Evolutionary conservation across 108 stramenopile species (phyloP).

Genomic region (Nitzschia sp.): DNA sequence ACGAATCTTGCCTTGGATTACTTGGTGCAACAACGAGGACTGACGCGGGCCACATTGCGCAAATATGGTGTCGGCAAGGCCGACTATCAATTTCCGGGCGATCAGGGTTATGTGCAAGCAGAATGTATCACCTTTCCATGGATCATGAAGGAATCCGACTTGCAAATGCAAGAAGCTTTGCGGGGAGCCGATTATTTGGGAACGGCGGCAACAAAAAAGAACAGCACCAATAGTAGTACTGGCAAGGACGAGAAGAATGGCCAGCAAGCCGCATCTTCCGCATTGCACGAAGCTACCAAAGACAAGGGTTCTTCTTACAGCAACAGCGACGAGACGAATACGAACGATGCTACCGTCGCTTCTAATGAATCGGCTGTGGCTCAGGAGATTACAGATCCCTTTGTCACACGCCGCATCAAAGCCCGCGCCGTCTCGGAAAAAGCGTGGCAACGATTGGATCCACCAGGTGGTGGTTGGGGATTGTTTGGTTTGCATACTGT

Average conservation of each 20-base stretch:
- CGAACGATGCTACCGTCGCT: background rate
- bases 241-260: background rate
- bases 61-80: slow-evolving; percentile 92
- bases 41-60: slow-evolving; percentile 55
- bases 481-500: slow-evolving; percentile 96
- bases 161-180: slow-evolving; percentile 57
- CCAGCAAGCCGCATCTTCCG: slow-evolving; percentile 6
- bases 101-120: slow-evolving; percentile 31
- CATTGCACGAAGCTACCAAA: background rate
- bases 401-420: slow-evolving; percentile 79
- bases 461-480: slow-evolving; percentile 91
- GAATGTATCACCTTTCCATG: slow-evolving; percentile 94
- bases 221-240: background rate
- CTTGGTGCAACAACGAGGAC: slow-evolving; percentile 62
- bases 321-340: background rate
- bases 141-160: slow-evolving; percentile 74
- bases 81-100: slow-evolving; percentile 64
- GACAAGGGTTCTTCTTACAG: background rate
- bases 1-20: slow-evolving; percentile 54
- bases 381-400: slow-evolving; percentile 31
- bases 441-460: slow-evolving; percentile 77
- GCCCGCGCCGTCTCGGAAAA: slow-evolving; percentile 83
- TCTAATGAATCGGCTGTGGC: slow-evolving; percentile 15
- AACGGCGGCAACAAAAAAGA: slow-evolving; percentile 16
- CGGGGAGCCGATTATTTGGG: slow-evolving; percentile 46